These are phyloP conservation scores for Penicilliopsis zonata DNA, from an alignment of 495 filamentous ascomycete genomes.

Conservation along the genomic window DNA sequence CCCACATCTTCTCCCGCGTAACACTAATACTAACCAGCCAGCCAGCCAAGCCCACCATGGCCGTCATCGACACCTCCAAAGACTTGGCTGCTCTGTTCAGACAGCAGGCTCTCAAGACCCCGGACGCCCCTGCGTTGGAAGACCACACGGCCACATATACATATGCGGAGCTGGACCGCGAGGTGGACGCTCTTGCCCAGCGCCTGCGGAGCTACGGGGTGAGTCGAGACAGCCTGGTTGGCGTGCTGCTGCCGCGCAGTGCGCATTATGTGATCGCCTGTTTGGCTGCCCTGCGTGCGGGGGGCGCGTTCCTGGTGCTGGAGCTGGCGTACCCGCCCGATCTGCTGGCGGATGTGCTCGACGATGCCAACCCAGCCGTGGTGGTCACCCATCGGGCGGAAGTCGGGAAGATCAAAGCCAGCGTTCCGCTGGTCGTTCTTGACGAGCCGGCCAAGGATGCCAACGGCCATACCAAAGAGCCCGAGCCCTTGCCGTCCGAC, in stretches of 20 bases:
- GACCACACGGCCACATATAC: conserved; percentile 43
- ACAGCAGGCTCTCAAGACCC: conserved; percentile 44
- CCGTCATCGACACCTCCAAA: conserved; percentile 47
- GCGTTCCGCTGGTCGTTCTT: conserved; percentile 41
- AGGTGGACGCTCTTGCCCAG: conserved; percentile 39
- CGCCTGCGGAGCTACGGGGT: conserved; percentile 47
- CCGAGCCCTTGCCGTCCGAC: conserved; percentile 34
- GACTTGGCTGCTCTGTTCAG: conserved; percentile 50
- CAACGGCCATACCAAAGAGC: conserved; percentile 25
- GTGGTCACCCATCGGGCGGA: conserved; percentile 46
- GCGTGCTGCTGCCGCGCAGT: conserved; percentile 52
- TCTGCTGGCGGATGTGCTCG: conserved; percentile 52
- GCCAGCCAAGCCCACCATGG: too few species aligned
- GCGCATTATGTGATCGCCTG: conserved; percentile 61
- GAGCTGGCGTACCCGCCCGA: conserved; percentile 57
- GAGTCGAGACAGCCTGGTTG: conserved; percentile 48
- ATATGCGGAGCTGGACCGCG: conserved; percentile 47
- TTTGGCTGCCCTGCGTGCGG: conserved; percentile 52
- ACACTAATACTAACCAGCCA: too few species aligned
- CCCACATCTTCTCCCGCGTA: too few species aligned
- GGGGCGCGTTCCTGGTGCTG: conserved; percentile 58
- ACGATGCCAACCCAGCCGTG: conserved; percentile 50
- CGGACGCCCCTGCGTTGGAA: conserved; percentile 48
- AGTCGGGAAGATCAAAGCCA: conserved; percentile 41
- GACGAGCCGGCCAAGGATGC: conserved; percentile 29